A percentile compares a stretch with the other conserved stretches of the same genome.
Conservation (phyloP, 805 yeast genomes). For the Scheffersomyces ergatensis region DNA sequence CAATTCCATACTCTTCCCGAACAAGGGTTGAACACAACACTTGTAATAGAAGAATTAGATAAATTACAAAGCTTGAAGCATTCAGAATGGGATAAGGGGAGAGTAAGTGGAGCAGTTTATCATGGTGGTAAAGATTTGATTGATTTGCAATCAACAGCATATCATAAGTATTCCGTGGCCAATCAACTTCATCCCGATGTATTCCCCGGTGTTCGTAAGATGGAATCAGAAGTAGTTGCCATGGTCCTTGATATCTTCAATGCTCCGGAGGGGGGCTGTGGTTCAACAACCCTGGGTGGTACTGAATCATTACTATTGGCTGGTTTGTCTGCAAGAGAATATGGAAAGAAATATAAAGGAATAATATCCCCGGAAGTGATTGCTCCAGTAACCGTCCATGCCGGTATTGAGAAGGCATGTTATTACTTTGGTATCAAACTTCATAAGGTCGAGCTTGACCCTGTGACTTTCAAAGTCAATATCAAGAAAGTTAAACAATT, state of each 20-base stretch:
- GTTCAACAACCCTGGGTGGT: conserved; percentile 91
- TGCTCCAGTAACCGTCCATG: conserved; percentile 89
- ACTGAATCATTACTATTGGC: conserved; percentile 89
- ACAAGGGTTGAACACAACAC: conserved; percentile 49
- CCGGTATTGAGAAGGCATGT: conserved; percentile 92
- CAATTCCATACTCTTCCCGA: conserved; percentile 56
- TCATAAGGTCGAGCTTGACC: conserved; percentile 76
- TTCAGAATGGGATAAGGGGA: conserved; percentile 80
- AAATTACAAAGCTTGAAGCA: conserved; percentile 52
- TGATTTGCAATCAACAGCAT: conserved; percentile 73
- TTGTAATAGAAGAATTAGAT: conserved; percentile 52
- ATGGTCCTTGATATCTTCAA: conserved; percentile 83
- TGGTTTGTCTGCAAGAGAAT: conserved; percentile 83
- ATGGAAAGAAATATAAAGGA: conserved; percentile 57
- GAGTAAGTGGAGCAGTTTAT: conserved; percentile 92
- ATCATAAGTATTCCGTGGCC: conserved; percentile 74
- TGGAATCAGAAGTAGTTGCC: conserved; percentile 92
- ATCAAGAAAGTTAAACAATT: conserved; percentile 56
- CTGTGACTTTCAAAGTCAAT: conserved; percentile 66
- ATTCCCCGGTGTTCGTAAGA: conserved; percentile 92
- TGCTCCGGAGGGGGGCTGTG: conserved; percentile 62
- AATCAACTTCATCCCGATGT: conserved; percentile 97
- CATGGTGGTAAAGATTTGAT: conserved; percentile 88
- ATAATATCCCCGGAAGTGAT: conserved; percentile 76
- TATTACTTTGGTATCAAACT: conserved; percentile 84